These are phyloP conservation scores for Fraxinus baroniana DNA, from an alignment of 305 asterid genomes.

Conservation along the genomic window DNA sequence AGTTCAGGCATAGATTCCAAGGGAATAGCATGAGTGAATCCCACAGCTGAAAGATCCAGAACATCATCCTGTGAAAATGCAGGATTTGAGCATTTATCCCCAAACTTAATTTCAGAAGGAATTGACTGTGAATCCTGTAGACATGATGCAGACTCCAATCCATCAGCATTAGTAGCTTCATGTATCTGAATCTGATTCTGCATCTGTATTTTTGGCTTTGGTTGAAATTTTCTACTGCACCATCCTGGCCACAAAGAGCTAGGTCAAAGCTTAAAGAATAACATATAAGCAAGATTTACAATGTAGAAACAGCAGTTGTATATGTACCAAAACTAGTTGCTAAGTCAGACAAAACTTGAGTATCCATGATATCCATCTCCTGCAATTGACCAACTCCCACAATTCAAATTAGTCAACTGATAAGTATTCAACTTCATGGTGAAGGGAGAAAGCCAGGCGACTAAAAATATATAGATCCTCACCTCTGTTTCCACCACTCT, in stretches of 20 bases:
- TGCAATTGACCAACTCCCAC: slow-evolving; percentile 37
- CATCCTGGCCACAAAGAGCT: slow-evolving; percentile 36
- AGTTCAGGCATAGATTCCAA: slow-evolving; percentile 40
- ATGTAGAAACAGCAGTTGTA: slow-evolving; percentile 16
- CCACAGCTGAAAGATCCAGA: slow-evolving; percentile 51
- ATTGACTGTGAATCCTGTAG: slow-evolving; percentile 27
- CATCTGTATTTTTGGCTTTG: slow-evolving; percentile 43
- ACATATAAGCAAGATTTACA: slow-evolving; percentile 4
- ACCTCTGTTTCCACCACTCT: slow-evolving; percentile 37
- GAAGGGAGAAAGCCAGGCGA: slow-evolving; percentile 2
- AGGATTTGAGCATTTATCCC: slow-evolving; percentile 35
- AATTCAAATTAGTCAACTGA: neutral
- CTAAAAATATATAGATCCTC: slow-evolving; percentile 5
- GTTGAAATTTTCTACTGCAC: slow-evolving; percentile 45
- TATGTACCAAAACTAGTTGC: slow-evolving; percentile 48
- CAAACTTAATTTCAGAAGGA: slow-evolving; percentile 35
- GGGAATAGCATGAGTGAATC: slow-evolving; percentile 31
- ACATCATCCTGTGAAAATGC: slow-evolving; percentile 39
- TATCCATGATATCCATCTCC: slow-evolving; percentile 43
- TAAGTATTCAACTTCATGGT: neutral
- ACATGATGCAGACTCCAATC: slow-evolving; percentile 24
- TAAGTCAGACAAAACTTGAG: slow-evolving; percentile 32
- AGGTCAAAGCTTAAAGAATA: slow-evolving; percentile 20
- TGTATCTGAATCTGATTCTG: slow-evolving; percentile 22
- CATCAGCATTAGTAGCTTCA: slow-evolving; percentile 21